Evolutionary conservation across 2,329 filamentous ascomycete genomes (phyloP), one percentile per base, ranked within the genome.

Genomic region (Daldinia sp.): DNA sequence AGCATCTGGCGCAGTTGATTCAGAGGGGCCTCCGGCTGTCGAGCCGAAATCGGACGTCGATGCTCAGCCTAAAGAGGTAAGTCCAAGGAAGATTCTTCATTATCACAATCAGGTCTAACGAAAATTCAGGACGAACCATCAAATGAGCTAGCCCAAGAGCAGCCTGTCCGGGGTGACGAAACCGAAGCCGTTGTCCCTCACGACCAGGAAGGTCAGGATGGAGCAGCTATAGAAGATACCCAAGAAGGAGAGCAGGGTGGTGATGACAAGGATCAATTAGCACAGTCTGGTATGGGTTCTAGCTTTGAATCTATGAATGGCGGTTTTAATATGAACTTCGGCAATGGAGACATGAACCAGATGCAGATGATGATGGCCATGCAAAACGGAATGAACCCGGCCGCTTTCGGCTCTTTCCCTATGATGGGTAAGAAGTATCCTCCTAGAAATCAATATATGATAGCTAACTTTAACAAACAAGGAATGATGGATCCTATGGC

Each of bases 401-500:
- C 79, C 68, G 78, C 78, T 2, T 88, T 88, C 72, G 81, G 82
- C 60, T 80, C 80, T 63, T 89, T 89, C 73, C 83, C 90, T 54
- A 93, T 94, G 87, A 97, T 97, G 91, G 91, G 94, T 97, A 86
- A 59, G 59, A 49, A 49, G 21, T 27, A 23, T 29, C 30, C 32
- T 25, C 15, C 62, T 23, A 39, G 57, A 30, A 53, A 61, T 66
- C 70, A 47, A 55, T 19, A 21, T 43, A 21, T 41, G 27, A 35
- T 37, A 39, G 63, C 76, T 82, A 71, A 79, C 64, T 49, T 13
- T 19, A 15, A 0, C 67, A 49, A 64, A 21, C 1, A 69, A 91
- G 91, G 87, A 74, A 94, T 95, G 90, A 95, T 96, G 92, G 91
- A 94, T 83, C 87, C 88, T 63, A 88, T 89, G 83, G 80, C 82